phyloP scores from a whole-genome alignment of 176 grass and related monocot genomes.

The Typha latifolia region DNA sequence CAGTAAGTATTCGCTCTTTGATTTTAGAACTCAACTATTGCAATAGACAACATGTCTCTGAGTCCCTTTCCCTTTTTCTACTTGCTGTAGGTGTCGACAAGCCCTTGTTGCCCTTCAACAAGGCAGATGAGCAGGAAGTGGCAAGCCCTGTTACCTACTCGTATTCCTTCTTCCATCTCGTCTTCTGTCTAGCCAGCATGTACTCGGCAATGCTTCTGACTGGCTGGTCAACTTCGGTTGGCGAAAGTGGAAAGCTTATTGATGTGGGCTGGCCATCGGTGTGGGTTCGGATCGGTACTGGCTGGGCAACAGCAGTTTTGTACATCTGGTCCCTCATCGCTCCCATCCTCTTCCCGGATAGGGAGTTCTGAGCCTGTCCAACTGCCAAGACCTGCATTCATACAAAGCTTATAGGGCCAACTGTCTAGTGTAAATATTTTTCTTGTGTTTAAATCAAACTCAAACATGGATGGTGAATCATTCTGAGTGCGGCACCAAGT shows the following conservation, averaged over 20 bases:
- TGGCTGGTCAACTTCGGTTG: slow-evolving; percentile 92
- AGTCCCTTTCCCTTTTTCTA: neutral
- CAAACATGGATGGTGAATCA: no score
- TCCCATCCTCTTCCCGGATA: slow-evolving; percentile 76
- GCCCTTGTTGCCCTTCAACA: slow-evolving; percentile 81
- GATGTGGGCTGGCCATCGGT: slow-evolving; percentile 97
- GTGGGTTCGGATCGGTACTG: slow-evolving; percentile 84
- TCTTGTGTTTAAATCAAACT: no score
- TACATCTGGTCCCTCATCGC: slow-evolving; percentile 84
- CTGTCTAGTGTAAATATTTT: no score
- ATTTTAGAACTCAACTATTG: no score
- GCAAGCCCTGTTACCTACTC: slow-evolving; percentile 72
- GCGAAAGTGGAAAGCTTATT: slow-evolving; percentile 84
- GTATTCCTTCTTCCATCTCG: slow-evolving; percentile 97
- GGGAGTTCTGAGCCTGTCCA: slow-evolving; percentile 58
- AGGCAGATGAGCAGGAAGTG: slow-evolving; percentile 55
- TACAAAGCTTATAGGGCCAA: no score
- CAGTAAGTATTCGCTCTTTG: slow-evolving; percentile 25
- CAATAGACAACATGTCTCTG: neutral
- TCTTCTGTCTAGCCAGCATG: slow-evolving; percentile 98
- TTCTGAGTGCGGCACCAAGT: no score
- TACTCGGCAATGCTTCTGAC: slow-evolving; percentile 91
- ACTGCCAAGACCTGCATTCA: no score
- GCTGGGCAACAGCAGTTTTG: slow-evolving; percentile 86
- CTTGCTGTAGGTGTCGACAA: slow-evolving; percentile 48